phyloP scores from a whole-genome alignment of 768 basidiomycete genomes.

The Melanogaster broomeanus region DNA sequence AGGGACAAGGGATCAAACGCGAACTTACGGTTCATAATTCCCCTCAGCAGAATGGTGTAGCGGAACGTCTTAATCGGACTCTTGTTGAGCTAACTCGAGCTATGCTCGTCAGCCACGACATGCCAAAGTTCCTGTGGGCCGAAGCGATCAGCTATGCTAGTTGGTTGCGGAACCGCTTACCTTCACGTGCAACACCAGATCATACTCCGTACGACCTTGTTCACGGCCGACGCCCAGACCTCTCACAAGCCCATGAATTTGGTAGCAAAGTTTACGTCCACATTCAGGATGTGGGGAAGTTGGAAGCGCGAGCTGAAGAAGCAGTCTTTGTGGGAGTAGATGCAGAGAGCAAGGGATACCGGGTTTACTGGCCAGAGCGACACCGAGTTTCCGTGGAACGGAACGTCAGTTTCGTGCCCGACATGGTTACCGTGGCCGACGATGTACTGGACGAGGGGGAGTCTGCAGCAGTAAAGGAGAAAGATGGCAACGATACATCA shows the following conservation, averaged over 20 bases:
- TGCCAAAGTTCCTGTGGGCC: constrained; percentile 23
- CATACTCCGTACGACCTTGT: constrained; percentile 16
- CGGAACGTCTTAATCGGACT: constrained; percentile 28
- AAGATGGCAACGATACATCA: too few species aligned
- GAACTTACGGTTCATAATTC: constrained; percentile 29
- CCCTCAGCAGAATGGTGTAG: constrained; percentile 33
- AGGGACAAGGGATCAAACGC: constrained; percentile 19
- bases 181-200: constrained; percentile 25
- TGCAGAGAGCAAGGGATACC: constrained; percentile 29
- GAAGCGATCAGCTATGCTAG: constrained; percentile 25
- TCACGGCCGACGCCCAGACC: too few species aligned
- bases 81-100: constrained; percentile 24
- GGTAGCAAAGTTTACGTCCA: constrained; percentile 19
- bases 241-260: too few species aligned
- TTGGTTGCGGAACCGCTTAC: constrained; percentile 38
- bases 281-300: constrained; percentile 17
- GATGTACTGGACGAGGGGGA: too few species aligned
- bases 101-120: constrained; percentile 20
- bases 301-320: constrained; percentile 23
- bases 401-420: too few species aligned
- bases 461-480: too few species aligned
- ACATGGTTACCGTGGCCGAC: too few species aligned
- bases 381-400: constrained; percentile 20
- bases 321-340: constrained; percentile 32
- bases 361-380: constrained; percentile 33